These are phyloP conservation scores for Marasmius fiardii DNA, from an alignment of 1,284 basidiomycete genomes.

Conservation along the genomic window DNA sequence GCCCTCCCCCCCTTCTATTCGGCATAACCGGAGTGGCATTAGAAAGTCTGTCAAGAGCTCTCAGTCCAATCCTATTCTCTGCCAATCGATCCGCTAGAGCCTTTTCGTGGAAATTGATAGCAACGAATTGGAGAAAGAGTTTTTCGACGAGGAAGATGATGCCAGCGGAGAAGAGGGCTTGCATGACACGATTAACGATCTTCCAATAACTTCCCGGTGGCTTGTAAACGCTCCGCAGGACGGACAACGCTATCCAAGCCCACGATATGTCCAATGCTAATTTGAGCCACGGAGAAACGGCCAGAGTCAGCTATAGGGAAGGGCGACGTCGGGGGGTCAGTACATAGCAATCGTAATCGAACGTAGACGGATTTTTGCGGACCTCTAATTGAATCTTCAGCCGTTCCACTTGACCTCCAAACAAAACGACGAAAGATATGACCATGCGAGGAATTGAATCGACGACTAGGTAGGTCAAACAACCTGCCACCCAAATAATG, in stretches of 20 bases:
- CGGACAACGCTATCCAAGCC: slow-evolving; percentile 69
- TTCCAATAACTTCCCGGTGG: slow-evolving; percentile 67
- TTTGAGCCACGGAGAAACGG: slow-evolving; percentile 70
- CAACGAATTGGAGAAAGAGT: slow-evolving; percentile 66
- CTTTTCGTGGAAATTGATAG: slow-evolving; percentile 75
- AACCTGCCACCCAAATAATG: slow-evolving; percentile 64
- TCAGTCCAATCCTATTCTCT: slow-evolving; percentile 67
- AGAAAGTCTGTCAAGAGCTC: slow-evolving; percentile 65
- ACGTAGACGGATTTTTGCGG: too few species aligned
- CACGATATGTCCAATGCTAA: slow-evolving; percentile 60
- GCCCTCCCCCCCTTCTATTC: slow-evolving; percentile 28
- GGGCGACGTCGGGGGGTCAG: too few species aligned
- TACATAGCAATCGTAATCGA: too few species aligned
- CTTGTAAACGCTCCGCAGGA: slow-evolving; percentile 50
- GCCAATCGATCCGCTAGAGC: slow-evolving; percentile 69
- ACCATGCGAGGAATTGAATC: slow-evolving; percentile 60
- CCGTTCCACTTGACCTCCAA: slow-evolving; percentile 62
- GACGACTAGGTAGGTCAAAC: slow-evolving; percentile 59
- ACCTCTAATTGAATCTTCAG: slow-evolving; percentile 67
- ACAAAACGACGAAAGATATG: slow-evolving; percentile 47
- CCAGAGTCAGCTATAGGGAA: slow-evolving; percentile 50
- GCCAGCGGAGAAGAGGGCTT: slow-evolving; percentile 63
- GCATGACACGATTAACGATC: slow-evolving; percentile 66
- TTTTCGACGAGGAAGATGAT: slow-evolving; percentile 69
- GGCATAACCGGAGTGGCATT: slow-evolving; percentile 49